Evolutionary conservation across 495 filamentous ascomycete genomes (phyloP).

Genomic region (Xylaria cubensis): DNA sequence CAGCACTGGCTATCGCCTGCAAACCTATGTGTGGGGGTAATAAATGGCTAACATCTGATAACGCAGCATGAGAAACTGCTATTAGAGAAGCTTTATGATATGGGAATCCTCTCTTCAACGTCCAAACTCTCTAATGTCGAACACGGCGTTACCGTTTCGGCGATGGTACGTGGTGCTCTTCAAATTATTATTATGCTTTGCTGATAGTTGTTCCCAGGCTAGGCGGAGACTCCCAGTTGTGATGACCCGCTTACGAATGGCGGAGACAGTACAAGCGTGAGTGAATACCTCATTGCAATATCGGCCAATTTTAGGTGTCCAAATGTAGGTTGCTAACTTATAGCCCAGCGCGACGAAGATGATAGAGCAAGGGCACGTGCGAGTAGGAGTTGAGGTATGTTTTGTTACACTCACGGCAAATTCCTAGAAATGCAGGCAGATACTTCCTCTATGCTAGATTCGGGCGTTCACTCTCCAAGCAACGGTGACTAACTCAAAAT

Average conservation of each 20-base stretch:
- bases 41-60: constrained; percentile 3
- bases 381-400: constrained; percentile 83
- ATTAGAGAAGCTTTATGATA: constrained; percentile 86
- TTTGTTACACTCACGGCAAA: not conserved
- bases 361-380: constrained; percentile 94
- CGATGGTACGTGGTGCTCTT: constrained; percentile 63
- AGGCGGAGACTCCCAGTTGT: constrained; percentile 80
- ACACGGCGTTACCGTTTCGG: constrained; percentile 81
- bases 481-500: not conserved
- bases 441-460: not conserved
- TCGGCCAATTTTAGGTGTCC: not conserved
- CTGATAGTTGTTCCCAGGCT: constrained; percentile 16
- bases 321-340: constrained; percentile 2
- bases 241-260: constrained; percentile 87
- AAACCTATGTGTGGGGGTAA: not conserved
- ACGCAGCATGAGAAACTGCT: constrained; percentile 81
- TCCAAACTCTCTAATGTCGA: constrained; percentile 85
- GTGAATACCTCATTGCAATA: not conserved
- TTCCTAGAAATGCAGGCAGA: not conserved
- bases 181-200: not conserved
- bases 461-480: not conserved
- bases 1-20: not conserved
- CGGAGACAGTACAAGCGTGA: constrained; percentile 76
- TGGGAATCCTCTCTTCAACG: constrained; percentile 79
- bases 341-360: constrained; percentile 68